phyloP scores from a whole-genome alignment of 108 stramenopile species.

The Discostella stelligeroides region DNA sequence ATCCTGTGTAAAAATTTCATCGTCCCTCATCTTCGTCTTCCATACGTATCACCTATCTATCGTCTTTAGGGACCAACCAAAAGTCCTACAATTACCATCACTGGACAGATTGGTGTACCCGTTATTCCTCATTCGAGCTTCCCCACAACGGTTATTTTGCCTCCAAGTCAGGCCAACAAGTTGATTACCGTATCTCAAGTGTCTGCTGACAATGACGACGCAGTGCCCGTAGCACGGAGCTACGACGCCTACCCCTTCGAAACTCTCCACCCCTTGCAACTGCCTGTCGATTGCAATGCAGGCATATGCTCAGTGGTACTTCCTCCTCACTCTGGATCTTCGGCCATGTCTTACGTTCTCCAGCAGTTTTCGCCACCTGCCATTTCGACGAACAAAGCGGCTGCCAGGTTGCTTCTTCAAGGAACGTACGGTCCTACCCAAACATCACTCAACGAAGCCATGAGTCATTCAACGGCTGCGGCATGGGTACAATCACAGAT shows the following conservation, averaged over 20 bases:
- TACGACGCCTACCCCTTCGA: constrained; percentile 32
- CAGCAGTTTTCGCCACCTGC: constrained; percentile 11
- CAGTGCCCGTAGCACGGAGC: constrained; percentile 22
- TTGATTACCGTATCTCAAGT: constrained; percentile 22
- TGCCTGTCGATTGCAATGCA: constrained; percentile 11
- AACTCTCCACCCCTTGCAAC: constrained; percentile 18
- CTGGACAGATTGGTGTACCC: constrained; percentile 14
- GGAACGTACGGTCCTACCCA: constrained; percentile 27
- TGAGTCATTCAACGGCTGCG: constrained; percentile 7
- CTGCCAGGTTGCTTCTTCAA: constrained; percentile 24
- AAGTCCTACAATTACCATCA: not conserved
- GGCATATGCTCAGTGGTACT: not conserved
- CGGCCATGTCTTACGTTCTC: constrained; percentile 23
- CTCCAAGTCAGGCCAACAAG: constrained; percentile 1
- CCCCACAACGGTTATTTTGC: constrained; percentile 2
- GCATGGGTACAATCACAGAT: constrained; percentile 34
- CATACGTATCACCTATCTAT: not conserved
- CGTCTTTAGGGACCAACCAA: too few relatives aligned
- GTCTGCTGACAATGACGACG: constrained; percentile 4
- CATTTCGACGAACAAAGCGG: not conserved
- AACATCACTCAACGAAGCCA: constrained; percentile 22
- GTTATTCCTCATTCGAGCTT: constrained; percentile 5
- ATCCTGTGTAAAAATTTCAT: too few relatives aligned
- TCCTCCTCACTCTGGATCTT: not conserved
- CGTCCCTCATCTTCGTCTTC: not conserved